A percentile compares a stretch with the other conserved stretches of the same genome.
Conservation (phyloP, 2,329 filamentous ascomycete species). For the Stagonosporopsis rhizophila region DNA sequence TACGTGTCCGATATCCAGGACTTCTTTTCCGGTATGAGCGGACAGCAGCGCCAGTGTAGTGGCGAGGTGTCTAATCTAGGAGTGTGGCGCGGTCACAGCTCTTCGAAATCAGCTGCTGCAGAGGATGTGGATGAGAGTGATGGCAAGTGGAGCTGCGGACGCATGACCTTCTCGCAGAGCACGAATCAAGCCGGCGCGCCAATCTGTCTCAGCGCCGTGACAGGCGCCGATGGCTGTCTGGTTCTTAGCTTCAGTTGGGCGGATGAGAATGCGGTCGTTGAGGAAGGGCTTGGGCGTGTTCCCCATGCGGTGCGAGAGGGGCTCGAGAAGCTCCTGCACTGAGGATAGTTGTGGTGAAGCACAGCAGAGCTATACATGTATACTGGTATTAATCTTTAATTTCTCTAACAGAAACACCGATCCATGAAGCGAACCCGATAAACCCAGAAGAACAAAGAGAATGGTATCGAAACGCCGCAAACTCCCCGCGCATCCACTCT, state of each 20-base stretch:
- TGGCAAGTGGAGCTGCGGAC: conserved; percentile 41
- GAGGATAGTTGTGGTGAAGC: no score
- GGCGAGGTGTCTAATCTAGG: conserved; percentile 59
- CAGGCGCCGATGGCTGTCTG: conserved; percentile 55
- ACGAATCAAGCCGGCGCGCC: conserved; percentile 49
- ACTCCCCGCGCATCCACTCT: no score
- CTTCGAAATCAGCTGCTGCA: not conserved
- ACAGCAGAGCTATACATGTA: no score
- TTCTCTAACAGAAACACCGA: no score
- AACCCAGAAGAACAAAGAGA: no score
- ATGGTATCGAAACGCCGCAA: no score
- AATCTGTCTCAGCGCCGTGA: conserved; percentile 51
- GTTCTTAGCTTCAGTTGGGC: conserved; percentile 53
- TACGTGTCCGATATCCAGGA: conserved; percentile 51
- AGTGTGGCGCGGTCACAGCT: conserved; percentile 25
- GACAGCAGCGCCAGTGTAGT: conserved; percentile 47
- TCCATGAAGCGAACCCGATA: no score
- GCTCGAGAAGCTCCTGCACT: not conserved
- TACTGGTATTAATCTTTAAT: no score
- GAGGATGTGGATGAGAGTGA: not conserved
- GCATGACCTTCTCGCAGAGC: conserved; percentile 57
- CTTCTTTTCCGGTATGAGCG: conserved; percentile 48
- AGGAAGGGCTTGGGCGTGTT: conserved; percentile 26
- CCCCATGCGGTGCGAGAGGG: conserved; percentile 3
- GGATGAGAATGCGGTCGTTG: conserved; percentile 44